These are phyloP conservation scores for Triticum timopheevii DNA, from an alignment of 176 grass and related monocot species.

Conservation along the genomic window DNA sequence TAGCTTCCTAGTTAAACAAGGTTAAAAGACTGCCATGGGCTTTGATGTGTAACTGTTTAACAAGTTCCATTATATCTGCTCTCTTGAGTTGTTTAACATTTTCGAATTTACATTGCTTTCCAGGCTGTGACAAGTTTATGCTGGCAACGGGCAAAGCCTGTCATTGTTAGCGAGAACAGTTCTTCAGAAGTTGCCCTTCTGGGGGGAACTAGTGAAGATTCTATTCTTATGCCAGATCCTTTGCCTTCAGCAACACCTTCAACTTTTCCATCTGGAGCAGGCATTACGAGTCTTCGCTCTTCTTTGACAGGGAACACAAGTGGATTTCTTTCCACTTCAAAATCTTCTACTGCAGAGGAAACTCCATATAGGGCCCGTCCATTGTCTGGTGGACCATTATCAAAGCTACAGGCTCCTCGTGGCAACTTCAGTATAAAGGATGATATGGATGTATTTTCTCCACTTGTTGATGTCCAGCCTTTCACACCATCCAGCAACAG, in stretches of 20 bases:
- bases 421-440: slow-evolving; percentile 79
- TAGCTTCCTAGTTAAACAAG: slow-evolving; percentile 20
- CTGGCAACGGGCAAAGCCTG: slow-evolving; percentile 96
- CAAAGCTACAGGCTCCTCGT: slow-evolving; percentile 58
- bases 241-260: slow-evolving; percentile 63
- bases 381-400: slow-evolving; percentile 54
- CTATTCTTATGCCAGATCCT: slow-evolving; percentile 97
- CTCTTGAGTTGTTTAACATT: slow-evolving; percentile 34
- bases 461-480: slow-evolving; percentile 95
- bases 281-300: slow-evolving; percentile 54
- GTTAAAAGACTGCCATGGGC: slow-evolving; percentile 11
- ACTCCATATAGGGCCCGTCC: slow-evolving; percentile 51
- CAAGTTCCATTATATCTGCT: slow-evolving; percentile 2
- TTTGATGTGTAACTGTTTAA: slow-evolving; percentile 22
- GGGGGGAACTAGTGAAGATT: slow-evolving; percentile 80
- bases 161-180: slow-evolving; percentile 79
- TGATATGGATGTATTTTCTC: slow-evolving; percentile 99
- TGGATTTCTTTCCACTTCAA: slow-evolving; percentile 45
- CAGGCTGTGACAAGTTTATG: slow-evolving; percentile 91
- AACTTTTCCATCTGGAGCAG: slow-evolving; percentile 48
- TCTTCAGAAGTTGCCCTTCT: slow-evolving; percentile 94
- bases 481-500: slow-evolving; percentile 78
- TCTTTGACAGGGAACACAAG: slow-evolving; percentile 48
- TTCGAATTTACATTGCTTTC: slow-evolving; percentile 24
- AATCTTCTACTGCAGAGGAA: slow-evolving; percentile 48